Evolutionary conservation across 176 grass and related monocot species (phyloP), one percentile per base, ranked within the genome.

Genomic region (Ensete ventricosum): DNA sequence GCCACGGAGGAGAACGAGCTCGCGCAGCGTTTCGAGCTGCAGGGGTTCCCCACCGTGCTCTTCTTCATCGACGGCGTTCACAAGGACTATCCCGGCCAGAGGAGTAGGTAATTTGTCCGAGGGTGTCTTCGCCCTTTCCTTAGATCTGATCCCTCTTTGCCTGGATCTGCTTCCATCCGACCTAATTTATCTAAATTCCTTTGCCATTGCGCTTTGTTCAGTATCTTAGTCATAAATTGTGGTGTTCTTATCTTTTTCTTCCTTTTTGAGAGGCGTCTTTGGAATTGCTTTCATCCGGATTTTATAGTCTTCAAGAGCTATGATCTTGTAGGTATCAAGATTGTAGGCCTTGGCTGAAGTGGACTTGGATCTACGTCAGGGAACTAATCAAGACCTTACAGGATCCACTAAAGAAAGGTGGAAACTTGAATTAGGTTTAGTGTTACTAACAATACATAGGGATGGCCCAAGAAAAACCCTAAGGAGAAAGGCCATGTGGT

Each of bases 31-130:
- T 93, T 87, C 74, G 90, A 82, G 17, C 75, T 97, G 21, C 94
- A 91, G 85, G 94, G 94, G 9, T 98, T 93, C 86, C 94, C 94
- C 74, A 93, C 90, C 74, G 67, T 97, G 55, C 25, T 84, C 67
- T 89, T 90, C 83, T 91, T 98, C 88, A 84, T 93, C 83, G 90
- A 98, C 63, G 88, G 86, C 78, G 86, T 93, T n/a, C 90, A 77
- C 68, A 86, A 76, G 65, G 84, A 89, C 54, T 98, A 93, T 76
- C 6, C 50, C 54, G 94, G 88, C 49, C 85, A 81, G 1, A 82
- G 94, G 78, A 88, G 76, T 68, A 93, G 78, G 90, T 86, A 25
- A 54, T 23, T 1, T 62, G 11, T 25, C 65, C 14, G 10, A 63
- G 62, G 64, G 12, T 54, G 63, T 52, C 67, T 51, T 70, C 14